Evolutionary conservation across 1,284 basidiomycete genomes (phyloP).

Genomic region (Leccinum fallax): DNA sequence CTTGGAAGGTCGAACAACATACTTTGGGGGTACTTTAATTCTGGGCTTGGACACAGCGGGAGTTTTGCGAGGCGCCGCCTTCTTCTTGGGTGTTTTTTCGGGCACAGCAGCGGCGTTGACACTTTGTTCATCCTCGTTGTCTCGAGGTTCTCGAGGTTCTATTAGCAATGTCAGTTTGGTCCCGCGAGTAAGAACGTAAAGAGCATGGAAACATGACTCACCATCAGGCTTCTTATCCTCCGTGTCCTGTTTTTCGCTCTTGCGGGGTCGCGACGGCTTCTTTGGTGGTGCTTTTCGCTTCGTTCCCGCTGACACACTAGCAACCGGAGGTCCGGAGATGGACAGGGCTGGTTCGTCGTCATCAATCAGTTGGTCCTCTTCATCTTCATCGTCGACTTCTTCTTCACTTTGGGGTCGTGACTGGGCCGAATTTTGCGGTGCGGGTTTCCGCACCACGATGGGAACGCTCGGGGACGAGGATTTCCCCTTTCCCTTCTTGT

Average conservation of each 20-base stretch:
- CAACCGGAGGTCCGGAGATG: conserved; percentile 33
- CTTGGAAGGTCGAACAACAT: conserved; percentile 14
- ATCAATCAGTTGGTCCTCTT: conserved; percentile 78
- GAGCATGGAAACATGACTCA: conserved; percentile 17
- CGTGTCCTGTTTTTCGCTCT: conserved; percentile 41
- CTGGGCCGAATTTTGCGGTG: conserved; percentile 21
- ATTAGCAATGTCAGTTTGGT: conserved; percentile 25
- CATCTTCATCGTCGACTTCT: conserved; percentile 63
- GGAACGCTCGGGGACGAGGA: conserved; percentile 35
- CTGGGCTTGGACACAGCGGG: conserved; percentile 38
- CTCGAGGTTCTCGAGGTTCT: conserved; percentile 35
- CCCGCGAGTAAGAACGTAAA: conserved; percentile 20
- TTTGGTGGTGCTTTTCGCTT: conserved; percentile 49
- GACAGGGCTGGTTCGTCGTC: conserved; percentile 48
- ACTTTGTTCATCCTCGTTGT: conserved; percentile 29
- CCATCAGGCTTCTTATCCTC: conserved; percentile 38
- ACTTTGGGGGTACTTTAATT: conserved; percentile 45
- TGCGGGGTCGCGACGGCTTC: conserved; percentile 54
- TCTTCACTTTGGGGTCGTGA: conserved; percentile 35
- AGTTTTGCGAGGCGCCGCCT: conserved; percentile 40
- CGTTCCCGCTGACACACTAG: conserved; percentile 32
- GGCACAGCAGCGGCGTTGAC: conserved; percentile 15
- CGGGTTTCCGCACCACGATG: conserved; percentile 27
- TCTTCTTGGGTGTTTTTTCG: conserved; percentile 43
- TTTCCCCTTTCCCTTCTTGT: conserved; percentile 42